Percentiles rank a stretch among this genome's conserved stretches.
These are phyloP conservation scores for Fusarium heterosporum DNA, from an alignment of 2,329 filamentous ascomycete genomes.

Conservation along the genomic window DNA sequence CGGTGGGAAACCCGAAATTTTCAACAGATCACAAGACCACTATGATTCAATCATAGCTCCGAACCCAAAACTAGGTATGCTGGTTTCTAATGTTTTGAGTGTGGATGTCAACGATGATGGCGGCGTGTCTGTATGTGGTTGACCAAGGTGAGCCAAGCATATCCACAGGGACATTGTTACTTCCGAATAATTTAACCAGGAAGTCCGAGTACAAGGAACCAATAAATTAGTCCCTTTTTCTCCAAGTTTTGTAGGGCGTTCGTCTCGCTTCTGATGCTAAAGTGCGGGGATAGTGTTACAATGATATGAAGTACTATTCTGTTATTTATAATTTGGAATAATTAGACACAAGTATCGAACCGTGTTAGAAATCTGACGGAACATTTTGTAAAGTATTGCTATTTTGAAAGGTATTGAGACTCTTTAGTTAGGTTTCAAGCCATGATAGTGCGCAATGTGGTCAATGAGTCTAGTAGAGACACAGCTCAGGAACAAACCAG, in stretches of 20 bases:
- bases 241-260: background rate
- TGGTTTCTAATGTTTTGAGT: background rate
- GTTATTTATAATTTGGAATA: background rate
- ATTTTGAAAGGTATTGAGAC: background rate
- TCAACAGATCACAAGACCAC: too few species aligned
- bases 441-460: too few species aligned
- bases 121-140: too few species aligned
- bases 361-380: background rate
- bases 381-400: background rate
- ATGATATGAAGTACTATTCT: background rate
- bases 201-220: background rate
- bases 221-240: background rate
- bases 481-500: too few species aligned
- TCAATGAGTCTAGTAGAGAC: too few species aligned
- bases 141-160: background rate
- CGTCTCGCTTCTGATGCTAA: background rate
- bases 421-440: background rate
- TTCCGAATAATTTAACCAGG: conserved; percentile 22
- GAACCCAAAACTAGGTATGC: background rate
- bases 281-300: background rate
- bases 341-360: background rate
- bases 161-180: background rate
- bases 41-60: background rate
- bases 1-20: conserved; percentile 12
- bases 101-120: background rate